These are phyloP conservation scores for Termitomyces bulborhizus DNA, from an alignment of 768 basidiomycete genomes.

Conservation along the genomic window DNA sequence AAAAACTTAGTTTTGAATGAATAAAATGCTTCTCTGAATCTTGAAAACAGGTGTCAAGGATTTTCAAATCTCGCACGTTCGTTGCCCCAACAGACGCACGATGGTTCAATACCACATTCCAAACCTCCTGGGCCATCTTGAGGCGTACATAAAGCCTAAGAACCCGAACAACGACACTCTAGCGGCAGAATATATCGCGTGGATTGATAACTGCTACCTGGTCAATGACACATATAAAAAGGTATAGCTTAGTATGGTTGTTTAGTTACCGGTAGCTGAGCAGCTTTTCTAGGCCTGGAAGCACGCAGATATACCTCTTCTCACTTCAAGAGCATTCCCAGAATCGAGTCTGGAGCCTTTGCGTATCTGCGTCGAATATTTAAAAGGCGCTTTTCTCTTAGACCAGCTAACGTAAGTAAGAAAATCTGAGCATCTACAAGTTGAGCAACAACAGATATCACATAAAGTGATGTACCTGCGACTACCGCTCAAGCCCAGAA, in stretches of 20 bases:
- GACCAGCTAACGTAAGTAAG: slow-evolving; percentile 10
- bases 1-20: too few relatives aligned
- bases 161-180: slow-evolving; percentile 4
- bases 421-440: neutral
- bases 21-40: too few relatives aligned
- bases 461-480: slow-evolving; percentile 2
- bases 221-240: slow-evolving; percentile 5
- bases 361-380: slow-evolving; percentile 4
- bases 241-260: neutral
- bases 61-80: too few relatives aligned
- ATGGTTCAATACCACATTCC: neutral
- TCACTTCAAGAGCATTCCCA: slow-evolving; percentile 7
- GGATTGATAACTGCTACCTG: slow-evolving; percentile 2
- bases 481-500: slow-evolving; percentile 2
- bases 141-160: neutral
- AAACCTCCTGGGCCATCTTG: neutral
- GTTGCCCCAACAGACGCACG: neutral
- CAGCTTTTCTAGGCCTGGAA: slow-evolving; percentile 1
- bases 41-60: too few relatives aligned
- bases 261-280: neutral
- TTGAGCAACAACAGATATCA: neutral
- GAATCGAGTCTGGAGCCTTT: neutral
- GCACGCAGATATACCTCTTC: slow-evolving; percentile 4
- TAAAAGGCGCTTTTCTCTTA: slow-evolving; percentile 6
- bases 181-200: neutral